phyloP scores from a whole-genome alignment of 495 filamentous ascomycete genomes.

The Podospora tetraspora region DNA sequence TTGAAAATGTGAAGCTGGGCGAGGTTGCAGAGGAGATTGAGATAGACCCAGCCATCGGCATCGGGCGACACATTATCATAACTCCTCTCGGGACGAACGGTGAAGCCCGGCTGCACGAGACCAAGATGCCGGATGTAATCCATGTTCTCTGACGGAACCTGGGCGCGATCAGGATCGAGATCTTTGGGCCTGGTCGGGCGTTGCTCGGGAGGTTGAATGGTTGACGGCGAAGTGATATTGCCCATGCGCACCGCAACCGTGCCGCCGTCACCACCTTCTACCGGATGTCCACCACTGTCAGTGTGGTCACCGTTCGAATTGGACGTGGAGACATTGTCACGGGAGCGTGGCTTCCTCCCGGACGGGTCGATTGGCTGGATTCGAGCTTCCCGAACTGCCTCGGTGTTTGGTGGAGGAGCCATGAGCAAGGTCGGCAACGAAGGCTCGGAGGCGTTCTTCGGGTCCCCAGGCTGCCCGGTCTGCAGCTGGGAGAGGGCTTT shows the following conservation, averaged over 20 bases:
- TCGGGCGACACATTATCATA: slow-evolving; percentile 45
- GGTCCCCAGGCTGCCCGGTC: slow-evolving; percentile 21
- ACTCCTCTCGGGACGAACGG: slow-evolving; percentile 9
- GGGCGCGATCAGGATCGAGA: slow-evolving; percentile 61
- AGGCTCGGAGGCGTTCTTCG: slow-evolving; percentile 1
- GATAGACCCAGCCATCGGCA: slow-evolving; percentile 67
- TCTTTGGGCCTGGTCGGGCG: slow-evolving; percentile 67
- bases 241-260: slow-evolving; percentile 24
- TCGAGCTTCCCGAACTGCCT: slow-evolving; percentile 36
- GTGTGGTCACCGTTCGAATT: slow-evolving; percentile 38
- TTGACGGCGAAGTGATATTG: slow-evolving; percentile 40
- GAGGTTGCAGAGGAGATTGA: slow-evolving; percentile 76
- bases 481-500: slow-evolving; percentile 14
- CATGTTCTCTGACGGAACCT: slow-evolving; percentile 66
- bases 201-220: slow-evolving; percentile 49
- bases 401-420: slow-evolving; percentile 14
- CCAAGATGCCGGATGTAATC: slow-evolving; percentile 69
- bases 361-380: slow-evolving; percentile 29
- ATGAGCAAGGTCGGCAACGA: not conserved
- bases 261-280: slow-evolving; percentile 28
- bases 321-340: slow-evolving; percentile 36
- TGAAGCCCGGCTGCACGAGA: slow-evolving; percentile 46
- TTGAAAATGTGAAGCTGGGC: slow-evolving; percentile 75
- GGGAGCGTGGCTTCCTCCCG: slow-evolving; percentile 30
- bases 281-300: slow-evolving; percentile 32